phyloP scores from a whole-genome alignment of 2,329 filamentous ascomycete species.

The Pseudocercospora crystallina region DNA sequence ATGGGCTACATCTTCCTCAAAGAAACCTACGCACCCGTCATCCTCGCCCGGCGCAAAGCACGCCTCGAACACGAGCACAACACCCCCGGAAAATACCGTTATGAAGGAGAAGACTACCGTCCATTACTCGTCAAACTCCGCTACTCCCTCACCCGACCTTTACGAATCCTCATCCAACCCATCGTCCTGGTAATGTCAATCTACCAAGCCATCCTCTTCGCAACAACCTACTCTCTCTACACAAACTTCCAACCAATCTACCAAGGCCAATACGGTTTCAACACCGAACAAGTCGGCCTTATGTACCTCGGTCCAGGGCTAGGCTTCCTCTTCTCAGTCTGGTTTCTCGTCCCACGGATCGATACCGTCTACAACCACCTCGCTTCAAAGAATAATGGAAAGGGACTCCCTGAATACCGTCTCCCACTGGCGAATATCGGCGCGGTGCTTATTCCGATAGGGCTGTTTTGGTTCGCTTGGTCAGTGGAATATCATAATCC shows the following conservation, averaged over 20 bases:
- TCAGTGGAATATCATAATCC: conserved; percentile 42
- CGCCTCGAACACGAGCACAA: conserved; percentile 36
- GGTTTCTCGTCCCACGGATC: conserved; percentile 49
- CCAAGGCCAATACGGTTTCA: conserved; percentile 44
- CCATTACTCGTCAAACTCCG: conserved; percentile 39
- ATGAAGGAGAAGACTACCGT: conserved; percentile 44
- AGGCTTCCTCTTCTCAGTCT: conserved; percentile 46
- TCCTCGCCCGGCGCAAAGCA: conserved; percentile 39
- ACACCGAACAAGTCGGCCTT: conserved; percentile 47
- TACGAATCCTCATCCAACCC: conserved; percentile 46
- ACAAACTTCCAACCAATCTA: conserved; percentile 52
- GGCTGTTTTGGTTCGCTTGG: conserved; percentile 49
- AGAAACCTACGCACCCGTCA: conserved; percentile 47
- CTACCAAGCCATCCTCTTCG: conserved; percentile 50
- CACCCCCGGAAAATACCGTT: conserved; percentile 42
- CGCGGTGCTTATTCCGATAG: conserved; percentile 43
- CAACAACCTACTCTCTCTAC: conserved; percentile 50
- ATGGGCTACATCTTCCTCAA: conserved; percentile 45
- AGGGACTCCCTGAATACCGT: conserved; percentile 45
- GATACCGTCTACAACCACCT: conserved; percentile 50
- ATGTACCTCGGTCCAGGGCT: conserved; percentile 47
- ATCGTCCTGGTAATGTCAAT: conserved; percentile 48
- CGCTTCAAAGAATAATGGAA: conserved; percentile 41
- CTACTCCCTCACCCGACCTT: conserved; percentile 41
- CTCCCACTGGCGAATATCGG: conserved; percentile 49